These are phyloP conservation scores for Sclerospora graminicola DNA, from an alignment of 352 stramenopile genomes.

Conservation along the genomic window DNA sequence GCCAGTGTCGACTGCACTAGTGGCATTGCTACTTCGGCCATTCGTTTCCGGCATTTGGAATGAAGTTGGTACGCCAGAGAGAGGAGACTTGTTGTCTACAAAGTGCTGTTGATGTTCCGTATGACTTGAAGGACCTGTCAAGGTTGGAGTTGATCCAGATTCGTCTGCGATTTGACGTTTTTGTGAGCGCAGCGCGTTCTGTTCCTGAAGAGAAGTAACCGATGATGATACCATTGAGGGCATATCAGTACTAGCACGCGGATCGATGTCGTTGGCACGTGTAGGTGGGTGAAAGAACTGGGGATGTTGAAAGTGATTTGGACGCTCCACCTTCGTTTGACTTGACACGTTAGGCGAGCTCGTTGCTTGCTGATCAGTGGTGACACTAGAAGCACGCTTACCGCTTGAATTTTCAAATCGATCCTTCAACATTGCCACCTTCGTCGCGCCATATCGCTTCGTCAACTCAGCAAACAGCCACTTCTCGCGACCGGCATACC, in stretches of 20 bases:
- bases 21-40: neutral
- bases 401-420: slow-evolving; percentile 13
- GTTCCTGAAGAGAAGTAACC: neutral
- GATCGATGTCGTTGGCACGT: slow-evolving; percentile 7
- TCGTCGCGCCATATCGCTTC: slow-evolving; percentile 45
- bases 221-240: neutral
- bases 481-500: slow-evolving; percentile 60
- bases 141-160: neutral
- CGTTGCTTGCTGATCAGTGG: neutral
- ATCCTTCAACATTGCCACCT: slow-evolving; percentile 29
- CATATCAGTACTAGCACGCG: slow-evolving; percentile 1
- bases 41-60: slow-evolving; percentile 1
- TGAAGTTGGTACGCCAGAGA: slow-evolving; percentile 1
- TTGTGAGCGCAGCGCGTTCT: neutral
- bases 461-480: slow-evolving; percentile 55
- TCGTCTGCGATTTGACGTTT: slow-evolving; percentile 1
- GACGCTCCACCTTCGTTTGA: slow-evolving; percentile 10
- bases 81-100: slow-evolving; percentile 4
- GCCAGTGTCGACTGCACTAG: neutral
- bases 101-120: slow-evolving; percentile 4
- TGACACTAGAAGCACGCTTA: neutral
- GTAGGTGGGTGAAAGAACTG: slow-evolving; percentile 23
- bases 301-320: slow-evolving; percentile 16
- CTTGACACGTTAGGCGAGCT: slow-evolving; percentile 2
- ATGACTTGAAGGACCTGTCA: neutral